phyloP scores from a whole-genome alignment of 306 rosid species.

The Pterocarpus macrocarpus region DNA sequence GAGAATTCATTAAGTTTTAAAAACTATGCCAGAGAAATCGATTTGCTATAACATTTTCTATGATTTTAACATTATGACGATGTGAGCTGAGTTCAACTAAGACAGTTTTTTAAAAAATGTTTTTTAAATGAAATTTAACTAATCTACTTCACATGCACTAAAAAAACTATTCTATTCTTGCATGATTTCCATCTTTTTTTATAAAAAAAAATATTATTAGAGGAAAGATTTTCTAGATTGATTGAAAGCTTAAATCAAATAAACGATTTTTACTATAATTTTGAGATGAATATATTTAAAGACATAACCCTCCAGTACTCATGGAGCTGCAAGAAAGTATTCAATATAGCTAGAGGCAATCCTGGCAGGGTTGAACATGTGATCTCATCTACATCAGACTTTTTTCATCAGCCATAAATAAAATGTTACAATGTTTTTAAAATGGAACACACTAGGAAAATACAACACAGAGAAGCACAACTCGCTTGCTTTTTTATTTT shows the following conservation, averaged over 20 bases:
- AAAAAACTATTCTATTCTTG: background rate
- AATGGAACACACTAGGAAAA: background rate
- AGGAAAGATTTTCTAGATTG: background rate
- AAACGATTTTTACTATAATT: background rate
- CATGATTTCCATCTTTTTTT: background rate
- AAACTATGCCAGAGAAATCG: background rate
- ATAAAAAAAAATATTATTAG: background rate
- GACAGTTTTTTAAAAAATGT: background rate
- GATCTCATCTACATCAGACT: background rate
- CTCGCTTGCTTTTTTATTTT: background rate
- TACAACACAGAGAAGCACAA: background rate
- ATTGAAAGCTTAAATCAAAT: background rate
- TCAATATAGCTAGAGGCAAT: background rate
- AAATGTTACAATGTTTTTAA: background rate
- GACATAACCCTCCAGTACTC: background rate
- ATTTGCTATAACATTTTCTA: background rate
- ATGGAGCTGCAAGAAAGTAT: background rate
- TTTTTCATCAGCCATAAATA: background rate
- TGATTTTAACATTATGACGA: background rate
- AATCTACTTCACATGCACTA: background rate
- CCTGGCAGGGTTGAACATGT: background rate
- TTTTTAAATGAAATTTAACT: background rate
- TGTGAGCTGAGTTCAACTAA: background rate
- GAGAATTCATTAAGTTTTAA: too few species aligned
- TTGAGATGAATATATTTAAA: background rate